Percentiles rank a stretch among this genome's conserved stretches.
phyloP scores from a whole-genome alignment of 257 asterid species.

The Jacaranda mimosifolia region DNA sequence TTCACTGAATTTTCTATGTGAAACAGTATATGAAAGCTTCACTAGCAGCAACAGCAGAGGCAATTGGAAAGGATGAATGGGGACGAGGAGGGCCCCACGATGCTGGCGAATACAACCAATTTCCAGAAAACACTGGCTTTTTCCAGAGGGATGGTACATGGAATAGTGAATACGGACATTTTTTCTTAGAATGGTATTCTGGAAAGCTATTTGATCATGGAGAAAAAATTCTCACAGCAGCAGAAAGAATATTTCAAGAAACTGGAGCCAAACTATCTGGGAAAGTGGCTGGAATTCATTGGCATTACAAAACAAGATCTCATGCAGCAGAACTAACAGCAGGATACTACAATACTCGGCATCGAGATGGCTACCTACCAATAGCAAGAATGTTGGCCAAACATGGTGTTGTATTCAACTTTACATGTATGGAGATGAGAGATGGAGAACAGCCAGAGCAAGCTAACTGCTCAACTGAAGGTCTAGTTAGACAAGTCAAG shows the following conservation, averaged over 20 bases:
- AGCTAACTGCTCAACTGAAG: constrained; percentile 90
- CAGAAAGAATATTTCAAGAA: constrained; percentile 69
- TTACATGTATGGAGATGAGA: constrained; percentile 96
- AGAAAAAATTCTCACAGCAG: constrained; percentile 74
- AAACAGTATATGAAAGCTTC: constrained; percentile 93
- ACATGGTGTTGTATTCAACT: constrained; percentile 71
- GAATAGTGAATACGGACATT: constrained; percentile 82
- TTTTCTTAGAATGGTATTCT: constrained; percentile 88
- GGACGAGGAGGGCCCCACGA: constrained; percentile 88
- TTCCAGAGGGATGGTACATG: constrained; percentile 81
- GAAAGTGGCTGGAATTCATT: constrained; percentile 92
- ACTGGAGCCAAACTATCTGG: constrained; percentile 84
- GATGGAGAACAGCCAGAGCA: constrained; percentile 78
- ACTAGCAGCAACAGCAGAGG: constrained; percentile 78
- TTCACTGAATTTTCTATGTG: constrained; percentile 27
- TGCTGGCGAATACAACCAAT: constrained; percentile 78
- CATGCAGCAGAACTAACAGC: constrained; percentile 92
- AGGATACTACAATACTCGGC: constrained; percentile 88
- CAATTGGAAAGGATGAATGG: constrained; percentile 74
- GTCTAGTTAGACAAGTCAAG: constrained; percentile 87
- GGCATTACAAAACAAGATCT: constrained; percentile 93
- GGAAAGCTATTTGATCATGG: constrained; percentile 81
- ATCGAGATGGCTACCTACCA: constrained; percentile 79
- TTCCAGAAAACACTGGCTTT: constrained; percentile 90
- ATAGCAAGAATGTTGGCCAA: constrained; percentile 81